Evolutionary conservation across 345 rosid genomes (phyloP).

Genomic region (Pistacia integerrima): DNA sequence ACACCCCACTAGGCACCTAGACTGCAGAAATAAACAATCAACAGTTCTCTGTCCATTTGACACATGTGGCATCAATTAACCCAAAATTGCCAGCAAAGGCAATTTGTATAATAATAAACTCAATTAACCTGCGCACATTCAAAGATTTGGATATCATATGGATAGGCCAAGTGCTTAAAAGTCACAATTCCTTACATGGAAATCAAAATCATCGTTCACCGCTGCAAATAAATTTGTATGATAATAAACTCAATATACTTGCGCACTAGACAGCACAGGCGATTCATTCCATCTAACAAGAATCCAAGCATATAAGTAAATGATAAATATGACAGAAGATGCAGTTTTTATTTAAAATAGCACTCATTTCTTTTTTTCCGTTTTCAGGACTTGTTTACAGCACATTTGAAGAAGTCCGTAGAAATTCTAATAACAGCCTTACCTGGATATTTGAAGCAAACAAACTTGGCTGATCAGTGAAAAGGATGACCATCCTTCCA

Average conservation of each 20-base stretch:
- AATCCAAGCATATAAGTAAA: conserved; percentile 43
- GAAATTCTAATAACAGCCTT: conserved; percentile 10
- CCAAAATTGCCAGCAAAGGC: conserved; percentile 5
- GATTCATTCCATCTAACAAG: conserved; percentile 96
- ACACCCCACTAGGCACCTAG: background rate
- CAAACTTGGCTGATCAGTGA: conserved; percentile 97
- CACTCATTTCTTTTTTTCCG: background rate
- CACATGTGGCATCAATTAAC: background rate
- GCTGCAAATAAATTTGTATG: background rate
- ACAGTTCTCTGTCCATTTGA: background rate
- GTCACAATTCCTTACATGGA: conserved; percentile 1
- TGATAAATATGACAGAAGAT: conserved; percentile 5
- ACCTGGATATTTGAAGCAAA: conserved; percentile 99
- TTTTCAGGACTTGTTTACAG: background rate
- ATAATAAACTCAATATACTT: conserved; percentile 56
- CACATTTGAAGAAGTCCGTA: conserved; percentile 6
- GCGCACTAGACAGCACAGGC: conserved; percentile 89
- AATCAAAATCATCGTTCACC: conserved; percentile 13
- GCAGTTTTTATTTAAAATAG: background rate
- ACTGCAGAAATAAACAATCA: background rate
- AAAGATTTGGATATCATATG: background rate
- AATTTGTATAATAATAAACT: too few relatives aligned
- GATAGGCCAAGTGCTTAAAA: background rate
- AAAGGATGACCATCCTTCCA: conserved; percentile 96
- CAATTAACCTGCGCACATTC: background rate